phyloP scores from a whole-genome alignment of 306 rosid species.

The Lotus japonicus region DNA sequence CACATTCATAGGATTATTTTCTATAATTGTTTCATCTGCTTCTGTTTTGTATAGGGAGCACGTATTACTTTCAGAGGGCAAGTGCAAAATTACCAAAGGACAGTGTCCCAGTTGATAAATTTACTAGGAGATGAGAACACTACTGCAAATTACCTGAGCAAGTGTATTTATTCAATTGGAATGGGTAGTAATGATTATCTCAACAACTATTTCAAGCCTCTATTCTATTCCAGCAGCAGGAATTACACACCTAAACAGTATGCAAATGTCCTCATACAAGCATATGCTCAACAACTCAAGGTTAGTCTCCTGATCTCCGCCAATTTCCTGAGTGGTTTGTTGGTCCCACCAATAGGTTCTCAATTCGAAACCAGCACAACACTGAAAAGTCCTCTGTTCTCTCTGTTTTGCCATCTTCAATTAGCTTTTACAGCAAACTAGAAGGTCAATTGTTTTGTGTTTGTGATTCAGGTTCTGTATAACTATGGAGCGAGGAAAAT shows the following conservation, averaged over 20 bases:
- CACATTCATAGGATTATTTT: neutral
- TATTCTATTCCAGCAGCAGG: constrained; percentile 43
- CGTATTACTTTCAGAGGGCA: constrained; percentile 80
- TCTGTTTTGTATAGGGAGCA: constrained; percentile 50
- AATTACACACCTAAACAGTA: constrained; percentile 65
- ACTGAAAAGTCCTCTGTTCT: neutral
- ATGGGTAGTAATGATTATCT: constrained; percentile 95
- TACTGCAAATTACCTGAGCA: constrained; percentile 57
- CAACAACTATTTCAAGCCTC: constrained; percentile 94
- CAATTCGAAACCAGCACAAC: no score
- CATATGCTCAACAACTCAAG: constrained; percentile 51
- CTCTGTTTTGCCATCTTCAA: neutral
- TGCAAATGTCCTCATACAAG: constrained; percentile 58
- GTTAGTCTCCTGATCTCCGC: no score
- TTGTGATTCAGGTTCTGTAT: no score
- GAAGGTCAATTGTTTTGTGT: no score
- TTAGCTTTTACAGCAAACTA: no score
- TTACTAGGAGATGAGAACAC: constrained; percentile 48
- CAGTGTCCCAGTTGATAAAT: constrained; percentile 64
- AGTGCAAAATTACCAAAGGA: constrained; percentile 61
- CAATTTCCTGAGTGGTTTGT: no score
- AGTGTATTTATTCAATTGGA: constrained; percentile 81
- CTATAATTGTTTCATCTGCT: neutral
- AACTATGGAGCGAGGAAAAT: no score
- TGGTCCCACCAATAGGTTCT: no score